A percentile compares a stretch with the other conserved stretches of the same genome.
Evolutionary conservation across 805 yeast species (phyloP).

Genomic region (Starmerella floricola): DNA sequence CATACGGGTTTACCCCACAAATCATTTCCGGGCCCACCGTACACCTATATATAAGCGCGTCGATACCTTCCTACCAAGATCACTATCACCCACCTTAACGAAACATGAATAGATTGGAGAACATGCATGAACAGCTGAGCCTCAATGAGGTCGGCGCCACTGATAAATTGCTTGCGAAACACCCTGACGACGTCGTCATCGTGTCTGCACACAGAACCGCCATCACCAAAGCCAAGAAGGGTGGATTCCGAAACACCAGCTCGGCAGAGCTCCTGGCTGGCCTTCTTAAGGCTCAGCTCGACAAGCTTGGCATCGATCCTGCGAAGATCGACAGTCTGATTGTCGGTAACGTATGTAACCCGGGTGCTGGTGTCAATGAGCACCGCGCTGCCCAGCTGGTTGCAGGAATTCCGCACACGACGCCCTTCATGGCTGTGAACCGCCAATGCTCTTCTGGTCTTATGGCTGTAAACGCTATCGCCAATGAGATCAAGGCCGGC

Average conservation of each 20-base stretch:
- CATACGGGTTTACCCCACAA: constrained; percentile 4
- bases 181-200: constrained; percentile 81
- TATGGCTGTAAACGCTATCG: constrained; percentile 80
- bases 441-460: constrained; percentile 93
- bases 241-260: constrained; percentile 68
- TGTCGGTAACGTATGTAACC: constrained; percentile 83
- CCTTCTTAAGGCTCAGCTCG: constrained; percentile 51
- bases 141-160: constrained; percentile 27
- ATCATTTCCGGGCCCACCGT: not conserved
- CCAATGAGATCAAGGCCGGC: constrained; percentile 74
- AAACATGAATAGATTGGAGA: constrained; percentile 28
- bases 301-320: constrained; percentile 40
- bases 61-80: not conserved
- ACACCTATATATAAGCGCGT: not conserved
- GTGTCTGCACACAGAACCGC: constrained; percentile 88
- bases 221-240: constrained; percentile 75
- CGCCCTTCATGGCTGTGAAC: constrained; percentile 73
- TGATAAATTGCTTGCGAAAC: constrained; percentile 38
- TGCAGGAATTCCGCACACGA: constrained; percentile 74
- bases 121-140: constrained; percentile 26
- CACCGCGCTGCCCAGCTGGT: constrained; percentile 85
- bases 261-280: constrained; percentile 65
- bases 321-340: constrained; percentile 68
- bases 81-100: not conserved
- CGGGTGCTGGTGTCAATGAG: constrained; percentile 90